phyloP scores from a whole-genome alignment of 1,139 yeast genomes.

The Geotrichum restrictum region DNA sequence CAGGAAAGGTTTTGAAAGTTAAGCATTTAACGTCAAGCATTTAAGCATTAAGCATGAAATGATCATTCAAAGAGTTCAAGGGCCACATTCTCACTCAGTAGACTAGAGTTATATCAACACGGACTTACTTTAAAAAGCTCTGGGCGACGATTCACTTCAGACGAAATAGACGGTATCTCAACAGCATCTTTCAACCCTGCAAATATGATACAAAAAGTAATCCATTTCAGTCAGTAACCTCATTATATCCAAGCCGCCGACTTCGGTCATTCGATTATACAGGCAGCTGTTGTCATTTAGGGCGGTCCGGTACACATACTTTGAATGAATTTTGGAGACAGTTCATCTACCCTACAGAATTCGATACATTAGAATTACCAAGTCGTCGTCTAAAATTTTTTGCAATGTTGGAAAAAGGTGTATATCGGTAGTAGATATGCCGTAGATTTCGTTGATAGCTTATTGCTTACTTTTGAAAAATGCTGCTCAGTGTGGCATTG shows the following conservation, averaged over 20 bases:
- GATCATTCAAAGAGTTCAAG: neutral
- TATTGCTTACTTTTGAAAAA: neutral
- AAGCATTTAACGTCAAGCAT: neutral
- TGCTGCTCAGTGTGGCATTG: too few species aligned
- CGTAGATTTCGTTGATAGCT: too few species aligned
- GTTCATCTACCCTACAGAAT: slow-evolving; percentile 16
- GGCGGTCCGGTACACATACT: too few species aligned
- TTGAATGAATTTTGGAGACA: slow-evolving; percentile 17
- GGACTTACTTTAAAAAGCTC: slow-evolving; percentile 21
- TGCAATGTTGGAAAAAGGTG: too few species aligned
- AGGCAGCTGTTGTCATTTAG: too few species aligned
- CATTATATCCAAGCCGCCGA: too few species aligned
- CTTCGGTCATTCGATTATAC: too few species aligned
- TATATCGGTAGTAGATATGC: too few species aligned
- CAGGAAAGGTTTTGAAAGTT: too few species aligned
- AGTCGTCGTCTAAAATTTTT: neutral
- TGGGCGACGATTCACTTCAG: slow-evolving; percentile 83
- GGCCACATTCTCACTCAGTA: neutral
- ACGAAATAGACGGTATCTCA: slow-evolving; percentile 90
- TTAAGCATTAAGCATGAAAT: too few species aligned
- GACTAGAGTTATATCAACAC: too few species aligned
- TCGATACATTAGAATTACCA: neutral
- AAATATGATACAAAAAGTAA: neutral
- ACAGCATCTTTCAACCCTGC: slow-evolving; percentile 67
- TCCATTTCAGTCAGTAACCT: neutral